A percentile compares a stretch with the other conserved stretches of the same genome.
Conservation (phyloP, 768 basidiomycete genomes). For the Tylopilus felleus region DNA sequence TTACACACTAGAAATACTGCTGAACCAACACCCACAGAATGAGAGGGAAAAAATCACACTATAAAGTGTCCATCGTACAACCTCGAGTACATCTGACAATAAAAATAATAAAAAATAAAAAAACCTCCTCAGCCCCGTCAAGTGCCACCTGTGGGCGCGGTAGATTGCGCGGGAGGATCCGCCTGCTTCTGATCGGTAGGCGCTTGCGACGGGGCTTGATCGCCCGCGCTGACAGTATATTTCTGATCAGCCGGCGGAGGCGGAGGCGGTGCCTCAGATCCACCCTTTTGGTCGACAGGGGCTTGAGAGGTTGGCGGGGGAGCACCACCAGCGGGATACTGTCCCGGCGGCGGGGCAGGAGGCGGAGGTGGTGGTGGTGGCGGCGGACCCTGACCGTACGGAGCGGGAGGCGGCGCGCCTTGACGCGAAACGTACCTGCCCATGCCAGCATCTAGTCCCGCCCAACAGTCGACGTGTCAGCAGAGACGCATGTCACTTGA, state of each 20-base stretch:
- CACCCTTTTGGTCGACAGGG: constrained; percentile 9
- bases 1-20: too few relatives aligned
- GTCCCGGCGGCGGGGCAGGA: neutral
- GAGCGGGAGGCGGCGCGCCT: neutral
- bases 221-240: neutral
- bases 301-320: neutral
- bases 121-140: neutral
- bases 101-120: too few relatives aligned
- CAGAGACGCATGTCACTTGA: neutral
- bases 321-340: neutral
- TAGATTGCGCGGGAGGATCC: neutral
- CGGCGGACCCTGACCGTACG: neutral
- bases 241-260: constrained; percentile 5
- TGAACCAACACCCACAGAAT: too few relatives aligned
- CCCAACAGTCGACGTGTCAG: neutral
- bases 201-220: neutral
- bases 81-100: too few relatives aligned
- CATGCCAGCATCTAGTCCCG: constrained; percentile 18
- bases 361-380: neutral
- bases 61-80: neutral
- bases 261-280: neutral
- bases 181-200: constrained; percentile 8
- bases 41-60: neutral
- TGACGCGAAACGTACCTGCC: constrained; percentile 8
- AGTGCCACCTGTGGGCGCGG: neutral